Percentiles rank a stretch among this genome's conserved stretches.
Conservation (phyloP, 495 filamentous ascomycete genomes). For the Xylaria telfairii region DNA sequence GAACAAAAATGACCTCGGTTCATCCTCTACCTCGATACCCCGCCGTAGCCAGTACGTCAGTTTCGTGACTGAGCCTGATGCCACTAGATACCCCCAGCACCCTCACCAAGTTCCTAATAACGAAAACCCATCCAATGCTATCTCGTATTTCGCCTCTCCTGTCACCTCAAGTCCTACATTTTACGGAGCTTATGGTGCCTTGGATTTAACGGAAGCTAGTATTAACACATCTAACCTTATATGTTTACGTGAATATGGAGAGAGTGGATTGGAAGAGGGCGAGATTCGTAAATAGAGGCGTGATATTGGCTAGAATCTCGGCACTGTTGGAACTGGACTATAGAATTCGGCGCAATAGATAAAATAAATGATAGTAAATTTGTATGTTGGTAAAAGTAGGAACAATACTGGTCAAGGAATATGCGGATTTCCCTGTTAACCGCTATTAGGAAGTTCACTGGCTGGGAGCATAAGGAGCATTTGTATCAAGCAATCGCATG, state of each 20-base stretch:
- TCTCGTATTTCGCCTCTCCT: neutral
- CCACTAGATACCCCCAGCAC: neutral
- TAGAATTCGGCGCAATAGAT: neutral
- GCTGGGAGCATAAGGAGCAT: neutral
- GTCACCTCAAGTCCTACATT: neutral
- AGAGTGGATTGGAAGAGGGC: constrained; percentile 8
- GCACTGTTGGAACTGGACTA: neutral
- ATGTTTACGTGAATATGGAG: neutral
- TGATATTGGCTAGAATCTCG: neutral
- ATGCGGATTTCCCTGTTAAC: neutral
- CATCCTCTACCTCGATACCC: neutral
- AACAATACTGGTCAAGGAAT: neutral
- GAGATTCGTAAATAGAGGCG: constrained; percentile 2
- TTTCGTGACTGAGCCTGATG: neutral
- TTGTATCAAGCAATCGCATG: neutral
- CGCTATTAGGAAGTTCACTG: neutral
- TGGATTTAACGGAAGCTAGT: neutral
- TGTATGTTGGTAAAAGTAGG: neutral
- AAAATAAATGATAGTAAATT: neutral
- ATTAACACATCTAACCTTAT: neutral
- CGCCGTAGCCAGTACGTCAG: neutral
- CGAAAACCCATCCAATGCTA: neutral
- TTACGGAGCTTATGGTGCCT: neutral
- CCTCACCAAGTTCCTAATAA: neutral
- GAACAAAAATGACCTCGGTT: too few species aligned